Base-by-base conservation (phyloP, 768 basidiomycete species). In the Trametopsis cervina region DNA sequence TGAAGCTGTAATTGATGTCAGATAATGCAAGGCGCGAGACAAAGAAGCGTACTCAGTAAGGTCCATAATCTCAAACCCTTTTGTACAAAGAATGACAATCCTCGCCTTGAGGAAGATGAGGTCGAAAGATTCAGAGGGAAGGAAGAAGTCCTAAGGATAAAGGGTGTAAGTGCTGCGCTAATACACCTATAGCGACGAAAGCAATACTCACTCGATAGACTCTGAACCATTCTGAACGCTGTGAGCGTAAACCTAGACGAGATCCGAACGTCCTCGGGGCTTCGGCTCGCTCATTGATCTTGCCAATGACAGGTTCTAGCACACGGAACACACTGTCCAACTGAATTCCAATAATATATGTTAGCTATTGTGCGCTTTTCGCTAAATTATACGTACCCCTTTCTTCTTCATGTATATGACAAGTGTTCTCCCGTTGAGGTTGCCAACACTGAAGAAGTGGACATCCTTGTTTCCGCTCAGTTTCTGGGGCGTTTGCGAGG, bases 31-130 rank as follows among this genome's bases (percentile, higher is more conserved):
- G n/a, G n/a, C n/a, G n/a, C n/a, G n/a, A n/a, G n/a, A n/a, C n/a
- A n/a, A n/a, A n/a, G n/a, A 9, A 20, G 64, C 88, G 39, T 69
- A 95, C 89, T 94, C 89, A 20, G 82, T 81, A 36, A 97, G 75
- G 57, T 97, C 91, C 88, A 98, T 97, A 58, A 97, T 95, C 65
- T 97, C 94, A 58, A 97, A 97, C 35, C 94, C 93, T 60, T 89
- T 90, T 0, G 88, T 83, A 57, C 94, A 94, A 23, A 96, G 76
- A 48, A 99, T 88, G 3, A 89, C 93, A 53, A 99, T 87, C 67
- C 87, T 89, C 7, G 88, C 87, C 63, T 94, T 93, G 48, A 97
- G 71, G 76, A 97, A 98, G 52, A 92, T 82, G 37, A 97, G 72
- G 60, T 91, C 88, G 54, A 81, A 90, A 0, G 93, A 85, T 61